These are phyloP conservation scores for Ophiostoma angusticollis DNA, from an alignment of 2,329 filamentous ascomycete species.

Conservation along the genomic window DNA sequence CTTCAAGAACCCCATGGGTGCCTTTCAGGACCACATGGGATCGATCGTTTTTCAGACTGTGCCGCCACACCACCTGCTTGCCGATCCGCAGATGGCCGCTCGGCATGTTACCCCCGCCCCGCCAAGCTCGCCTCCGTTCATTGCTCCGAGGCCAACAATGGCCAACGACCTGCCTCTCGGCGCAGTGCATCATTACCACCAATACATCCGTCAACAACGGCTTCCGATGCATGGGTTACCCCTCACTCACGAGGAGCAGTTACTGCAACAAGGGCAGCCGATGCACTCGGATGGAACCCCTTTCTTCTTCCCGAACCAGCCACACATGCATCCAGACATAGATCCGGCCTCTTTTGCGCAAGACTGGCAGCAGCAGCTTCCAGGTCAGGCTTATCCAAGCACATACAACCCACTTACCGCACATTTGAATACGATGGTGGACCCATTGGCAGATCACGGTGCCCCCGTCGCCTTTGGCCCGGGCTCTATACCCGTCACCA, in stretches of 20 bases:
- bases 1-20: constrained; percentile 61
- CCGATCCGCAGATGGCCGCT: constrained; percentile 30
- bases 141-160: constrained; percentile 38
- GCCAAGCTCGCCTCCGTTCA: constrained; percentile 28
- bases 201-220: constrained; percentile 1
- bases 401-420: neutral
- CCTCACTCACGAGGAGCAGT: neutral
- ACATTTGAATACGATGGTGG: too few species aligned
- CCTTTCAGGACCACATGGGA: constrained; percentile 36
- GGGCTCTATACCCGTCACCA: too few species aligned
- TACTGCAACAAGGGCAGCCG: neutral
- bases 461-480: too few species aligned
- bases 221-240: neutral
- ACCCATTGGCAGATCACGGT: too few species aligned
- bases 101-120: constrained; percentile 25
- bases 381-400: neutral
- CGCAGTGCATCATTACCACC: neutral
- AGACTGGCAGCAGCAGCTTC: constrained; percentile 2
- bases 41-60: constrained; percentile 33
- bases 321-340: neutral
- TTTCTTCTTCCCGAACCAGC: neutral
- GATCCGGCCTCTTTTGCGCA: neutral
- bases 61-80: constrained; percentile 29
- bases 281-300: neutral
- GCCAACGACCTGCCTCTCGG: constrained; percentile 9